Conservation (phyloP, 371 early-diverging fungal genomes). For the Mucor saturninus region DNA sequence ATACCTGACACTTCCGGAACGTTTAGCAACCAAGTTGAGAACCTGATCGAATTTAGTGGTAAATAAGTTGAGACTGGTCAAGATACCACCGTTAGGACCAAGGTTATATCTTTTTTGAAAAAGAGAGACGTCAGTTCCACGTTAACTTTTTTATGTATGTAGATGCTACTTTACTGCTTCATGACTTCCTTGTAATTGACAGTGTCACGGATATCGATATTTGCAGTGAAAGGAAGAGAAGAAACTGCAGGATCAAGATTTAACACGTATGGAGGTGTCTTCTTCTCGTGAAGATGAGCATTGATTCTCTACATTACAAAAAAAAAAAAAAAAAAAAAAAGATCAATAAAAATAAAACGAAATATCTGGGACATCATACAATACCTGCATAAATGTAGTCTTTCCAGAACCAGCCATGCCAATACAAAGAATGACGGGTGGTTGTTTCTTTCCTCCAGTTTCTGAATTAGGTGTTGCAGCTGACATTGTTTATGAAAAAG, state of each 20-base stretch:
- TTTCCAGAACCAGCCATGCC: constrained; percentile 99
- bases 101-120: constrained; percentile 76
- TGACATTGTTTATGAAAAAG: not conserved
- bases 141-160: not conserved
- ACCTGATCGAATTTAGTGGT: constrained; percentile 97
- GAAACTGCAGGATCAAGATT: constrained; percentile 99
- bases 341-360: too few relatives aligned
- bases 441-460: constrained; percentile 48
- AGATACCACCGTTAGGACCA: constrained; percentile 99
- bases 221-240: constrained; percentile 91
- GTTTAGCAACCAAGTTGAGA: constrained; percentile 83
- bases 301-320: constrained; percentile 73
- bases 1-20: constrained; percentile 73
- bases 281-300: constrained; percentile 80
- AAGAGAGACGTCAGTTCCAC: not conserved
- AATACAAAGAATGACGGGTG: constrained; percentile 86
- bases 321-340: too few relatives aligned
- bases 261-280: constrained; percentile 85
- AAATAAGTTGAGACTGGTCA: constrained; percentile 97
- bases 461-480: not conserved
- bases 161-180: constrained; percentile 78
- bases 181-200: constrained; percentile 99
- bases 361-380: too few relatives aligned
- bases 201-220: constrained; percentile 98
- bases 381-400: constrained; percentile 97